phyloP scores from a whole-genome alignment of 768 basidiomycete genomes.

The Termitomyces eurrhizus region DNA sequence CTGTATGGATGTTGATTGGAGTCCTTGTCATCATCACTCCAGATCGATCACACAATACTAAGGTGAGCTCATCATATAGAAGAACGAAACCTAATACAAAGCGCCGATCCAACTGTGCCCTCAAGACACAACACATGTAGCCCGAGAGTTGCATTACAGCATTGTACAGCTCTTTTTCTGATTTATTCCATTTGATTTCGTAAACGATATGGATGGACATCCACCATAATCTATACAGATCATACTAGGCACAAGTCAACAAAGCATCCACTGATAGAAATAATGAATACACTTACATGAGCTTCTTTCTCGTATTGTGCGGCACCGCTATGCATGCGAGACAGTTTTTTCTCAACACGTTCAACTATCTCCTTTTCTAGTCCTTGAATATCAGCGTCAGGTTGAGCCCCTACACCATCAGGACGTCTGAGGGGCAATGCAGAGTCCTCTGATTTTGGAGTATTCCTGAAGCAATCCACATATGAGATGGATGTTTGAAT shows the following conservation, averaged over 20 bases:
- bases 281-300: neutral
- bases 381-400: too few relatives aligned
- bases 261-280: neutral
- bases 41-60: slow-evolving; percentile 9
- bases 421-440: too few relatives aligned
- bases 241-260: neutral
- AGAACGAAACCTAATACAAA: slow-evolving; percentile 7
- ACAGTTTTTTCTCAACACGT: too few relatives aligned
- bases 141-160: slow-evolving; percentile 1
- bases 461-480: too few relatives aligned
- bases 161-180: neutral
- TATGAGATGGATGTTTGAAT: too few relatives aligned
- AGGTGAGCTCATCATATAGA: slow-evolving; percentile 2
- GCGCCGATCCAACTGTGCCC: neutral
- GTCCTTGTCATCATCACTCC: slow-evolving; percentile 9
- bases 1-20: slow-evolving; percentile 10
- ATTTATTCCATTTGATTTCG: neutral
- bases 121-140: slow-evolving; percentile 10
- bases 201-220: neutral
- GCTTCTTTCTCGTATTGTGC: too few relatives aligned
- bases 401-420: too few relatives aligned
- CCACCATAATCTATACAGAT: neutral
- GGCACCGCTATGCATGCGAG: too few relatives aligned
- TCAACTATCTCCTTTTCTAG: too few relatives aligned
- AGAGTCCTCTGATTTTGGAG: too few relatives aligned